Evolutionary conservation across 2,329 filamentous ascomycete genomes (phyloP).

Genomic region (Beauveria asiatica): DNA sequence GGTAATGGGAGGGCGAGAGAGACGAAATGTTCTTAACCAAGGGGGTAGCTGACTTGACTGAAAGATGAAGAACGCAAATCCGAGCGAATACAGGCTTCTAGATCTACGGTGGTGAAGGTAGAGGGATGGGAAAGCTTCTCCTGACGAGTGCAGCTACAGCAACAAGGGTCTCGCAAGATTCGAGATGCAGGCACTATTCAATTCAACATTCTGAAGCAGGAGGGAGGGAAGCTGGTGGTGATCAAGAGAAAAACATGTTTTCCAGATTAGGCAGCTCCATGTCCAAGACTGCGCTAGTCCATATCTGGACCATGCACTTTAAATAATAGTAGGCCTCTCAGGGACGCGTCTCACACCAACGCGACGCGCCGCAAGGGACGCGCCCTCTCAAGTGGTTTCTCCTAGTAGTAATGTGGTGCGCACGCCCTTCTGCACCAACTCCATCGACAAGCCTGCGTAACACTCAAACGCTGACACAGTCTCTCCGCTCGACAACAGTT

Average conservation of each 20-base stretch:
- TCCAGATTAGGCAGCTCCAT: not conserved
- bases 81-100: not conserved
- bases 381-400: conserved; percentile 5
- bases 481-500: not conserved
- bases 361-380: conserved; percentile 3
- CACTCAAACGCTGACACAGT: not conserved
- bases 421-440: not conserved
- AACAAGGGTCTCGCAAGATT: not conserved
- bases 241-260: not conserved
- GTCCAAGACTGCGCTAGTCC: not conserved
- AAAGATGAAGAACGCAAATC: conserved; percentile 7
- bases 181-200: not conserved
- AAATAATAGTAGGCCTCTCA: not conserved
- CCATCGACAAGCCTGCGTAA: not conserved
- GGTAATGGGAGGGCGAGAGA: not conserved
- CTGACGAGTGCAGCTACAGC: not conserved
- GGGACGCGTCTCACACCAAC: conserved; percentile 6
- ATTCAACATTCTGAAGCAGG: not conserved
- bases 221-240: conserved; percentile 4
- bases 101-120: not conserved
- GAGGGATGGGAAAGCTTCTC: not conserved
- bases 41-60: not conserved
- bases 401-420: not conserved
- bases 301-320: not conserved
- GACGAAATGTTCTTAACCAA: conserved; percentile 5